Evolutionary conservation across 2,329 filamentous ascomycete species (phyloP), one percentile per base, ranked within the genome.

Genomic region (Penicillium janthinellum): DNA sequence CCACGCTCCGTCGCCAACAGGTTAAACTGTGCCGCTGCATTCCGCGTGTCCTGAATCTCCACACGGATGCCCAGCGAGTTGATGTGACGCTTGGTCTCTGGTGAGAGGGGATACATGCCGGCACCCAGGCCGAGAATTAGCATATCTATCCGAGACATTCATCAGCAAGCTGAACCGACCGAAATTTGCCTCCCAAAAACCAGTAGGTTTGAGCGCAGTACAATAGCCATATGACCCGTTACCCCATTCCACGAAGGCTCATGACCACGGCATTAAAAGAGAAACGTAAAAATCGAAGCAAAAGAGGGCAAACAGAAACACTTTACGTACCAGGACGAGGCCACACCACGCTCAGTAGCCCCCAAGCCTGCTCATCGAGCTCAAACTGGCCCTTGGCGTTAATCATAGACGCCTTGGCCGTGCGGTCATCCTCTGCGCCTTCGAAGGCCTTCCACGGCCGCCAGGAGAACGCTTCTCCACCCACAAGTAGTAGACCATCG

Each of bases 11-110:
- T 98, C n/a, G 92, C 94, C 56, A 99, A 79, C 70, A 99, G 75
- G 73, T 99, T 99, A 76, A 95, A 99, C 75, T 97, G 92, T 37
- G 93, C 90, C 1, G 94, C 91, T 8, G 95, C 95, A 77, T 98
- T 98, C 64, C 92, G 83, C 35, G 95, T 98, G 78, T 98, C 95
- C 71, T 94, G 84, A 3, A 97, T 84, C 71, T 99, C 95, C 5
- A 98, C 83, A 58, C 91, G 83, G 67, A 98, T 90, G 0, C 95
- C 95, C 44, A 98, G 77, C 34, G 85, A 84, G 62, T 88, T 89
- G 58, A 99, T 86, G 67, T 87, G 83, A 59, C 82, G 83, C 67
- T 89, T 87, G 45, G 91, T 91, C 67, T 87, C 83, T 0, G 90
- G 90, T 57, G 90, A 91, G 7, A 98, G 77, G 0, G 92, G 92